These are phyloP conservation scores for Sanghuangporus weigelae DNA, from an alignment of 1,284 basidiomycete genomes.

Conservation along the genomic window DNA sequence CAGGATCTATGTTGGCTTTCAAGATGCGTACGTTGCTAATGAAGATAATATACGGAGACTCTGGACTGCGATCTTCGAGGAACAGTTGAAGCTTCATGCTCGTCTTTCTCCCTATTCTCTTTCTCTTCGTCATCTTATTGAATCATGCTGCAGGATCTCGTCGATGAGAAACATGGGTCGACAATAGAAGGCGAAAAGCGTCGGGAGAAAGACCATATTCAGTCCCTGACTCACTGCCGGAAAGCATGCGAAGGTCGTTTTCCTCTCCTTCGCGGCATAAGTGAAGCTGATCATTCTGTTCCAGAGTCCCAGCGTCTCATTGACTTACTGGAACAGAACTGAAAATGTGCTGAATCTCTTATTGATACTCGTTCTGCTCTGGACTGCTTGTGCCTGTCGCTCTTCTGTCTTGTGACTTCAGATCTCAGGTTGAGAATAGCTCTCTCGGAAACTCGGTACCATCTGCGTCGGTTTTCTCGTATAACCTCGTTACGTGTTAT, in stretches of 20 bases:
- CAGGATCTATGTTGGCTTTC: conserved; percentile 12
- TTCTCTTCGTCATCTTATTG: not conserved
- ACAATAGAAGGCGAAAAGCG: conserved; percentile 1
- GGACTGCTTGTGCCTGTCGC: not conserved
- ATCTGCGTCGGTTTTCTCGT: too few relatives aligned
- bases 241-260: conserved; percentile 17
- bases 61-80: conserved; percentile 13
- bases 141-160: not conserved
- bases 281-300: not conserved
- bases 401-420: not conserved
- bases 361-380: too few relatives aligned
- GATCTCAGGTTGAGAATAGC: not conserved
- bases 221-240: conserved; percentile 13
- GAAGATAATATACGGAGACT: conserved; percentile 16
- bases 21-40: conserved; percentile 9
- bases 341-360: not conserved
- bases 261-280: not conserved
- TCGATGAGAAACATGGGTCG: conserved; percentile 1
- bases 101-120: not conserved
- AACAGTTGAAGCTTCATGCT: conserved; percentile 15
- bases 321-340: not conserved
- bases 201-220: conserved; percentile 16
- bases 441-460: too few relatives aligned
- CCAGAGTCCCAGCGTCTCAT: conserved; percentile 1
- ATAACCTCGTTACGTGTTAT: too few relatives aligned